Percentiles rank a stretch among this genome's conserved stretches.
Evolutionary conservation across 208 protist species (phyloP).

Genomic region (Trypanosomatidae sp.): DNA sequence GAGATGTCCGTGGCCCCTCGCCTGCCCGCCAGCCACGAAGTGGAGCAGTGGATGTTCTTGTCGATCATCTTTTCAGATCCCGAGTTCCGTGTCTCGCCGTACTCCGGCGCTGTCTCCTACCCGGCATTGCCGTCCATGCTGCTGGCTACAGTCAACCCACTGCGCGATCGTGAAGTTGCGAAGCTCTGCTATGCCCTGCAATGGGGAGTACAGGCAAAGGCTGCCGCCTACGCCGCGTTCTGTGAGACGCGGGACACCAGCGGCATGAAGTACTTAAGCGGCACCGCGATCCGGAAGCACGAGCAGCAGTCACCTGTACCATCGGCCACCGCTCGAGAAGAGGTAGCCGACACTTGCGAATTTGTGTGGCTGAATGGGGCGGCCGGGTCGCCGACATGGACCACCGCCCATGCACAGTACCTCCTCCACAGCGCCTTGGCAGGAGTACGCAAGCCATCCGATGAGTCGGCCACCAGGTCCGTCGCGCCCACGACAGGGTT

Average conservation of each 20-base stretch:
- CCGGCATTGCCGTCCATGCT: conserved; percentile 57
- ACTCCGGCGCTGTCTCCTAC: conserved; percentile 54
- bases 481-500: not conserved
- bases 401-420: conserved; percentile 16
- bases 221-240: conserved; percentile 2
- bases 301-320: not conserved
- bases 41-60: conserved; percentile 43
- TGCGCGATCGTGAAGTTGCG: not conserved
- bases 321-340: not conserved
- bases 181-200: conserved; percentile 13
- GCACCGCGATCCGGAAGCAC: not conserved
- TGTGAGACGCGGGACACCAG: not conserved
- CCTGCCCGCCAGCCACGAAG: conserved; percentile 16
- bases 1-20: not conserved
- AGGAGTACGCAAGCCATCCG: not conserved
- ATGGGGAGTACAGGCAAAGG: not conserved
- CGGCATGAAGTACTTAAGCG: not conserved
- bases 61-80: conserved; percentile 53
- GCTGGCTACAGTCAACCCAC: conserved; percentile 25
- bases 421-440: conserved; percentile 8
- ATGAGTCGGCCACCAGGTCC: not conserved
- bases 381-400: conserved; percentile 18
- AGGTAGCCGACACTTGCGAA: not conserved
- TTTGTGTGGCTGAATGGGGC: conserved; percentile 16
- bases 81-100: conserved; percentile 51